Base-by-base conservation (phyloP, 176 grass and related monocot species). In the Oryza nivara region DNA sequence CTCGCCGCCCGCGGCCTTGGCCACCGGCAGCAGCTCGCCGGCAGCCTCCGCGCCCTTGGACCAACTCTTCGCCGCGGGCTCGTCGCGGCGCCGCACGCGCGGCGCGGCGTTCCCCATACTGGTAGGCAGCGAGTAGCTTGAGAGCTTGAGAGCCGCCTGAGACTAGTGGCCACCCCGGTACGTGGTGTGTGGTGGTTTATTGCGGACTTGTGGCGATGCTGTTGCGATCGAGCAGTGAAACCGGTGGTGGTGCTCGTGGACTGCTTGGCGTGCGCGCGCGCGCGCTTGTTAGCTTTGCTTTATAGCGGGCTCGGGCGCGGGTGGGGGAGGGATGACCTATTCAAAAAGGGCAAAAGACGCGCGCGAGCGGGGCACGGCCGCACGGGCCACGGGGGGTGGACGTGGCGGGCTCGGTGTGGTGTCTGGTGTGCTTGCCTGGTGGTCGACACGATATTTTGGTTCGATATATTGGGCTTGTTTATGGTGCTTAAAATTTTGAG, bases 51-150 rank as follows among this genome's bases (percentile, higher is more conserved):
- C 25, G 38, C 63, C 25, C 48, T 14, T 23, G 76, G 70, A 23
- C 20, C 38, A 3, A 1, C 54, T 58, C 77, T 0, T 36, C 38
- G 9, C 38, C 28, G 67, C 38, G 71, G 32, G 51, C 36, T 86
- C 65, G 17, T 82, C 54, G 54, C 14, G 60, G 88, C 60, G 14
- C 68, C 60, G 14, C 68, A 30, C 45, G 88, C 60, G 74, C 74
- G 36, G 74, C 68, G 35, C 74, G 35, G 68, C 17, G 74, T 86
- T 90, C 26, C 88, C 88, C 88, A 90, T 86, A 41, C 40, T 41
- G 40, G 7, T 41, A 41, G 40, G 7, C 8, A 41, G 40, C 6
- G 40, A 41, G 6, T 7, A 41, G 40, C 46, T 47, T 12, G 46
- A 4, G 49, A 52, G 15, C 47, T 5, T 36, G 47, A 49, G 47